Evolutionary conservation across 805 yeast genomes (phyloP).

Genomic region (Zygotorulaspora danielsina): DNA sequence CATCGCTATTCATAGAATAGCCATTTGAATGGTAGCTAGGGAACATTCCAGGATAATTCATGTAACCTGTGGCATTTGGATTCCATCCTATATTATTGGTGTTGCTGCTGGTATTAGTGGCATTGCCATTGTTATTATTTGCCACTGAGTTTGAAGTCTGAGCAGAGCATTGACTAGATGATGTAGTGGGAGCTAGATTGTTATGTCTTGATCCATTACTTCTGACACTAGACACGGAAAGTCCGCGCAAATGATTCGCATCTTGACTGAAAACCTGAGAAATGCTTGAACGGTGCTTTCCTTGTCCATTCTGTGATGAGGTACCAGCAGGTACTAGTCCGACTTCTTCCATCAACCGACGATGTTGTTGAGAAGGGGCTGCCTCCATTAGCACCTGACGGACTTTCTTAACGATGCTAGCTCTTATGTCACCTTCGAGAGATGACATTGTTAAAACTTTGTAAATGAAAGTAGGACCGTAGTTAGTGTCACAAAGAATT

Average conservation of each 20-base stretch:
- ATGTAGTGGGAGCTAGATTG: slow-evolving; percentile 13
- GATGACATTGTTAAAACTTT: slow-evolving; percentile 74
- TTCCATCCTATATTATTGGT: slow-evolving; percentile 18
- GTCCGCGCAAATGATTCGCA: slow-evolving; percentile 28
- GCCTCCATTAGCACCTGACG: slow-evolving; percentile 58
- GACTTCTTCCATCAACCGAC: slow-evolving; percentile 86
- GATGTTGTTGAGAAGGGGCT: slow-evolving; percentile 68
- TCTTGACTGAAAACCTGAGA: slow-evolving; percentile 27
- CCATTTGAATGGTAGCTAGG: slow-evolving; percentile 20
- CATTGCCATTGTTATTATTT: slow-evolving; percentile 17
- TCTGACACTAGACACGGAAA: slow-evolving; percentile 32
- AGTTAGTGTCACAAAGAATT: slow-evolving; percentile 60
- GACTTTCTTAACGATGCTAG: slow-evolving; percentile 56
- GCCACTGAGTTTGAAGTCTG: slow-evolving; percentile 8
- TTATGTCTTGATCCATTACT: slow-evolving; percentile 32
- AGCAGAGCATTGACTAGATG: slow-evolving; percentile 12
- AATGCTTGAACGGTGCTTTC: slow-evolving; percentile 24
- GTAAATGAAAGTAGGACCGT: slow-evolving; percentile 74
- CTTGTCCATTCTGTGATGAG: slow-evolving; percentile 9
- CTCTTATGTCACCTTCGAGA: slow-evolving; percentile 52
- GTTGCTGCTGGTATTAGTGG: slow-evolving; percentile 1
- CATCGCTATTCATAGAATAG: slow-evolving; percentile 23
- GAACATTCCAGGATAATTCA: slow-evolving; percentile 33
- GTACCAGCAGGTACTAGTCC: slow-evolving; percentile 48
- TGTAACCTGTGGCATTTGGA: slow-evolving; percentile 9